These are phyloP conservation scores for Rhodamnia rubescens DNA, from an alignment of 345 rosid genomes.

Conservation along the genomic window DNA sequence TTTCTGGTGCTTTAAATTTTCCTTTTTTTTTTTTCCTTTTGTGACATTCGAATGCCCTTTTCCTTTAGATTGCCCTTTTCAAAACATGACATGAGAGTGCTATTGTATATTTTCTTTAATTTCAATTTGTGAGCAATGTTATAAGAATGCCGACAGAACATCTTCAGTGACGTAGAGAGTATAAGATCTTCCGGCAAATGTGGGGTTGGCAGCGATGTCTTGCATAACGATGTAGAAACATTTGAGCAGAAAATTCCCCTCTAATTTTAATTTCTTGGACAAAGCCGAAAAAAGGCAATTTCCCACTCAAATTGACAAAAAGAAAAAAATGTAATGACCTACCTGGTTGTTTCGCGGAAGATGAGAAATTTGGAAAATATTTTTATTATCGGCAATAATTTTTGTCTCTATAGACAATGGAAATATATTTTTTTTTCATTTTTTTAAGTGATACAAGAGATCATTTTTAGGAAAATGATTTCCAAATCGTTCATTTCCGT, in stretches of 20 bases:
- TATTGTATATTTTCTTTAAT: background rate
- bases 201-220: background rate
- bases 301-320: background rate
- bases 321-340: too few relatives aligned
- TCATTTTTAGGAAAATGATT: too few relatives aligned
- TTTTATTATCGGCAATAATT: too few relatives aligned
- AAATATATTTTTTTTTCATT: too few relatives aligned
- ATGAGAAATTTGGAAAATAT: too few relatives aligned
- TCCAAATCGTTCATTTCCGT: too few relatives aligned
- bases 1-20: background rate
- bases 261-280: background rate
- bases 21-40: background rate
- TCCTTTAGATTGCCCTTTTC: background rate
- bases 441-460: too few relatives aligned
- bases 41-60: background rate
- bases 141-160: background rate
- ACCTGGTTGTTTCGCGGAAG: too few relatives aligned
- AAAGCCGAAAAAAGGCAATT: background rate
- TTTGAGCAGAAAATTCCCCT: background rate
- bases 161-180: background rate
- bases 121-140: background rate
- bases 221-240: background rate
- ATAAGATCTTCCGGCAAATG: background rate
- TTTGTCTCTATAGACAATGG: too few relatives aligned
- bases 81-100: background rate